A percentile compares a stretch with the other conserved stretches of the same genome.
Conservation (phyloP, 768 basidiomycete genomes). For the Suillus brevipes region DNA sequence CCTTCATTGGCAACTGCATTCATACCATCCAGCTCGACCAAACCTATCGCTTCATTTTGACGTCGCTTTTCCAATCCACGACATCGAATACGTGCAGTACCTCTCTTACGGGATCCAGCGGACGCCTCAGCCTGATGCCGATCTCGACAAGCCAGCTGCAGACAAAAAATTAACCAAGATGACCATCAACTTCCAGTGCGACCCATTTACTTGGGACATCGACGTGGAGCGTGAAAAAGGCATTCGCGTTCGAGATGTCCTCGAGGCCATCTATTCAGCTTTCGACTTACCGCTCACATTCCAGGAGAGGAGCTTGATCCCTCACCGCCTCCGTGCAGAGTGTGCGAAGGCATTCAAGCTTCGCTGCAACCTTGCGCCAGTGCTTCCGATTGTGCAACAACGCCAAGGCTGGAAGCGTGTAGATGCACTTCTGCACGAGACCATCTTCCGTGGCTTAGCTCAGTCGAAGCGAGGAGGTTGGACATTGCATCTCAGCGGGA, state of each 20-base stretch:
- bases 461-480: conserved; percentile 36
- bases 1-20: conserved; percentile 51
- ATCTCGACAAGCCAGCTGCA: conserved; percentile 44
- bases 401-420: conserved; percentile 53
- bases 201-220: conserved; percentile 40
- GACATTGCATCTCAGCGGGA: conserved; percentile 32
- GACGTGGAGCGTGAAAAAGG: conserved; percentile 43
- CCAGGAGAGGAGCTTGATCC: conserved; percentile 41
- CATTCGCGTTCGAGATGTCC: conserved; percentile 58
- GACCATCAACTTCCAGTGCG: conserved; percentile 42
- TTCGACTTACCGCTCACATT: conserved; percentile 45
- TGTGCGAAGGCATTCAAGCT: conserved; percentile 46
- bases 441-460: conserved; percentile 53
- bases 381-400: conserved; percentile 40
- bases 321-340: conserved; percentile 19
- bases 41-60: conserved; percentile 49
- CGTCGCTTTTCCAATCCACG: conserved; percentile 38
- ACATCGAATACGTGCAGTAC: conserved; percentile 33
- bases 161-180: conserved; percentile 47
- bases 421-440: conserved; percentile 51
- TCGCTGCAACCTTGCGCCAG: conserved; percentile 46
- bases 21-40: conserved; percentile 33
- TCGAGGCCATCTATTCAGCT: conserved; percentile 55
- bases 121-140: conserved; percentile 34
- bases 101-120: conserved; percentile 13